Base-by-base conservation (phyloP, 495 filamentous ascomycete genomes). In the Articulospora tetracladia region DNA sequence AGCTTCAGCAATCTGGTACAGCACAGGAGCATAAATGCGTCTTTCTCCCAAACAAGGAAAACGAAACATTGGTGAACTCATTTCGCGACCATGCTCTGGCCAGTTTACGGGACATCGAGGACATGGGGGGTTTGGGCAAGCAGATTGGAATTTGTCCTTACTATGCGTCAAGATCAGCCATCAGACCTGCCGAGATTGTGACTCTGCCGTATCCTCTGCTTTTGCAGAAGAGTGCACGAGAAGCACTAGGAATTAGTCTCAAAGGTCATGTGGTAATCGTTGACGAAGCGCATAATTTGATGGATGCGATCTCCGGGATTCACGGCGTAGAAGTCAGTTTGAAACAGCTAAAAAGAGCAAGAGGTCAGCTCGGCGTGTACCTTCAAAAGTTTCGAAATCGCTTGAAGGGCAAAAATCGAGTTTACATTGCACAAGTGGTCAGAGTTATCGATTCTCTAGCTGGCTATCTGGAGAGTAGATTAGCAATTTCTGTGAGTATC, bases 201-300 rank as follows among this genome's bases (percentile, higher is more conserved):
- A 97, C 95, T 0, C 78, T 98, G 44, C 94, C 94, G 22, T 98
- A 98, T 72, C 94, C 92, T 17, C 72, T 98, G 23, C 78, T 98
- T 0, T 77, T 98, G 26, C 94, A 98, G 65, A 88, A 87, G 66
- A 92, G 89, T 26, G 93, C 94, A 4, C 79, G 94, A 46, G 92
- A 98, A 58, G 91, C 94, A 3, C 80, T 98, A 2, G 85, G 86
- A 30, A 80, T 98, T 22, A 94, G 89, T 27, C 72, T 98, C 11
- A 92, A 93, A 65, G 87, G 84, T 7, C 93, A 97, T 70, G 79
- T 98, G 1, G 83, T 98, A 23, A 88, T 98, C 46, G 90, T 98
- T 62, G 94, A 98, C 66, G 94, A 98, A 75, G 94, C 95, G 0
- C 94, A 98, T 69, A 98, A 98, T 69, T 81, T 98, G 28, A 97